Base-by-base conservation (phyloP, 2,329 filamentous ascomycete genomes). In the Pseudogymnoascus sp. region DNA sequence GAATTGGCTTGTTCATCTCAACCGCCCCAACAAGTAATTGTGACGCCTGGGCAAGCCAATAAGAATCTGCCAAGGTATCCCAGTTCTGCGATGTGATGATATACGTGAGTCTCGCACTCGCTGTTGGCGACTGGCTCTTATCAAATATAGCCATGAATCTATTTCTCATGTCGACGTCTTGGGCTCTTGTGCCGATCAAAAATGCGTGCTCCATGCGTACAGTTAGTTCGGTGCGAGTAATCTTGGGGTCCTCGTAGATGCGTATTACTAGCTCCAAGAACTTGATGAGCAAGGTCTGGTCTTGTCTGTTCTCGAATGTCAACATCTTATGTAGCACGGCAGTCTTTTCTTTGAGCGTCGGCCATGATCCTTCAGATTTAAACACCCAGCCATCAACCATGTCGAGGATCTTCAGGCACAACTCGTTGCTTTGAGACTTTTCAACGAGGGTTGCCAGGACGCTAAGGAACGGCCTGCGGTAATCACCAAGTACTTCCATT, bases 311-410 rank as follows among this genome's bases (percentile, higher is more conserved):
- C 76, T 99, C 95, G 69, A 99, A 99, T 0, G 93, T 87, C 15
- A 97, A 79, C 95, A 99, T 99, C 78, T 99, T 99, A 71, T 96
- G 93, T n/a, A 99, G 79, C 1, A 99, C 95, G 1, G 96, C 96
- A 0, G 93, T 97, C 79, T 99, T 99, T 77, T 99, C 96, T 75
- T 99, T 99, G 1, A 99, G 82, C 0, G 95, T 99, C 0, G 95
- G 95, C 83, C 95, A 97, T 1, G 92, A 95, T 67, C 96, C 95
- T 64, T 91, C 93, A 0, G 91, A 95, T 68, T 91, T 86, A 79
- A 99, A 99, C 5, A 99, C 90, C 96, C 96, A 99, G 33, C 83
- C 84, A 74, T 97, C 93, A 3, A 97, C 93, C 84, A 99, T 93
- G 61, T 88, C 86, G 28, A 99, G 79, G 63, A 99, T 93, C 78